Evolutionary conservation across 495 filamentous ascomycete genomes (phyloP).

Genomic region (Tuber brumale): DNA sequence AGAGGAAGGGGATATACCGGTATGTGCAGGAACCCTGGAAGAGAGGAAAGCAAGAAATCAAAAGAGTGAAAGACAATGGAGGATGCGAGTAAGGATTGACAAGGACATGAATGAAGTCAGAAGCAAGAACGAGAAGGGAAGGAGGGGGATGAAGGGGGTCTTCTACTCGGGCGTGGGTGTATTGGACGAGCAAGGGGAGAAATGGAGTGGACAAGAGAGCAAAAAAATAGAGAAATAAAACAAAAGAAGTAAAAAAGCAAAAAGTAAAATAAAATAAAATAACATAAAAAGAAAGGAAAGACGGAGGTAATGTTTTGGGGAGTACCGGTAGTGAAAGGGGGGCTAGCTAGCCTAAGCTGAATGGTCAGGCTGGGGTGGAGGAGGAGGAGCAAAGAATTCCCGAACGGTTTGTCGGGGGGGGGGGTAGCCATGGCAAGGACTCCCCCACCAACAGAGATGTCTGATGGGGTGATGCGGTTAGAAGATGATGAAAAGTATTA

Average conservation of each 20-base stretch:
- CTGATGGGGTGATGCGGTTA: background rate
- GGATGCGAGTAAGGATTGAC: slow-evolving; percentile 28
- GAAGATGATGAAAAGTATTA: background rate
- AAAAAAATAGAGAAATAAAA: background rate
- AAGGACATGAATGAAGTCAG: slow-evolving; percentile 30
- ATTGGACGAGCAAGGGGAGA: slow-evolving; percentile 2
- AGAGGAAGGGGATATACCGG: slow-evolving; percentile 12
- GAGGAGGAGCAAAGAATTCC: background rate
- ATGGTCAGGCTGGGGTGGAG: background rate
- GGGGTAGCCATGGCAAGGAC: background rate
- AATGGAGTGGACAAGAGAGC: background rate
- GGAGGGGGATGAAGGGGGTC: background rate
- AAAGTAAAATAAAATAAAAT: background rate
- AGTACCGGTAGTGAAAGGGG: background rate
- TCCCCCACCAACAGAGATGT: background rate
- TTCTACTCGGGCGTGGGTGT: background rate
- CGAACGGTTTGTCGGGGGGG: background rate
- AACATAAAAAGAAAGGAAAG: background rate
- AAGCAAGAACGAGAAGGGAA: slow-evolving; percentile 16
- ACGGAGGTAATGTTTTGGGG: background rate
- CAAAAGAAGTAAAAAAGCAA: background rate
- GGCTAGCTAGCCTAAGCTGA: background rate
- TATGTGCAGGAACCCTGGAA: slow-evolving; percentile 5
- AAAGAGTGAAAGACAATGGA: slow-evolving; percentile 37
- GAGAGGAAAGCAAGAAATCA: slow-evolving; percentile 29